Base-by-base conservation (phyloP, 352 stramenopile genomes). In the Phytophthora citrophthora region DNA sequence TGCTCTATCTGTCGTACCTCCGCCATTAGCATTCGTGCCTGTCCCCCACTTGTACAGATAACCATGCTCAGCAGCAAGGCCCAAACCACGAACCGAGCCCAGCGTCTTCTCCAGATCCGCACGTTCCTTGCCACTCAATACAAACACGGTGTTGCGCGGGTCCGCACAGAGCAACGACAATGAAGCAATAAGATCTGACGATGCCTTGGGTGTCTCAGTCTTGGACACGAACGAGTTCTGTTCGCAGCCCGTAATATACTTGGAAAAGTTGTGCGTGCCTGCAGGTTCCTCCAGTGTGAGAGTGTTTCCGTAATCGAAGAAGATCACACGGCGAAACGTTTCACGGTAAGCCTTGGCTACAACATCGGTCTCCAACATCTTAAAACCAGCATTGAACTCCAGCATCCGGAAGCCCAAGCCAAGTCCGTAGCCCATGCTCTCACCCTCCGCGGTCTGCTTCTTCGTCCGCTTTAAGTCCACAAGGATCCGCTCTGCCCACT, bases 261-360 rank as follows among this genome's bases (percentile, higher is more conserved):
- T 95, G 10, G 83, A 88, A 53, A 95, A 93, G 54, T 91, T 79
- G 61, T 93, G 81, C 5, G 76, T 71, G 31, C 64, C 61, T 43
- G 68, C 56, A 31, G 64, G 45, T 75, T 98, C 93, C 60, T 98
- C 96, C 34, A 89, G 83, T 11, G 97, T 91, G 39, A 99, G 87
- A 7, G 98, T 99, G 72, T 98, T 98, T 50, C 97, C 97, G 52
- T 99, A 99, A 72, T 99, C 98, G 43, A 99, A 90, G 36, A 99
- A 81, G 46, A 99, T 96, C 5, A 99, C 85, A 13, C 95, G 87
- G 23, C 88, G 80, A 57, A 89, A 91, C 36, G 79, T 90, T 39
- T 79, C 72, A 27, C 78, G 84, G 73, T 98, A 99, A 15, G 94
- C 86, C 49, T 93, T 91, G 4, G 88, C 86, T 7, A 99, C 90